A percentile compares a stretch with the other conserved stretches of the same genome.
Conservation (phyloP, 176 grass and related monocot species). For the Elaeis guineensis region DNA sequence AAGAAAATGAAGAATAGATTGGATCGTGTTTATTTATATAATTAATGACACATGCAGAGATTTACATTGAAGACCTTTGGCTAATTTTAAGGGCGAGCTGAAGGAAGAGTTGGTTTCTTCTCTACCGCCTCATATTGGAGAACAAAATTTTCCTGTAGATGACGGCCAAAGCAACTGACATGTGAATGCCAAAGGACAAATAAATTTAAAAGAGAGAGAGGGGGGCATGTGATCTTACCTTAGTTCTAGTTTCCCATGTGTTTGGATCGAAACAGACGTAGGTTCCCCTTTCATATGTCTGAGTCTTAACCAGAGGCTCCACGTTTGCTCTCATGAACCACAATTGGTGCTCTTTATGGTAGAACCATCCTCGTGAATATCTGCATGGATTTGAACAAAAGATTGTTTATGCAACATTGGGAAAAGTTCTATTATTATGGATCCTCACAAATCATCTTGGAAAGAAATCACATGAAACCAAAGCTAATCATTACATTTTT, state of each 20-base stretch:
- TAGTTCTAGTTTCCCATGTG: slow-evolving; percentile 74
- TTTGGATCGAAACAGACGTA: slow-evolving; percentile 75
- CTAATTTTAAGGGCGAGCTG: slow-evolving; percentile 4
- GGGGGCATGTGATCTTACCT: slow-evolving; percentile 40
- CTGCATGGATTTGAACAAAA: slow-evolving; percentile 15
- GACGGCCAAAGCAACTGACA: not conserved
- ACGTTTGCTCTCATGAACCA: slow-evolving; percentile 70
- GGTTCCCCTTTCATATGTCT: slow-evolving; percentile 65
- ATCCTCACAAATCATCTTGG: too few relatives aligned
- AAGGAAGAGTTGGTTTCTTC: slow-evolving; percentile 16
- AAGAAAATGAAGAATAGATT: too few relatives aligned
- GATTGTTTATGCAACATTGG: too few relatives aligned
- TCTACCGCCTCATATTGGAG: slow-evolving; percentile 19
- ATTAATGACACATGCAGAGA: not conserved
- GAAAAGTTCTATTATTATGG: too few relatives aligned
- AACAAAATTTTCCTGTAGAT: slow-evolving; percentile 25
- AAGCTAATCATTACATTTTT: too few relatives aligned
- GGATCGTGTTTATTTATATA: too few relatives aligned
- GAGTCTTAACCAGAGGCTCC: slow-evolving; percentile 65
- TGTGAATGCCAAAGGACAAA: not conserved
- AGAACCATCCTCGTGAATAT: slow-evolving; percentile 85
- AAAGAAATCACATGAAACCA: too few relatives aligned
- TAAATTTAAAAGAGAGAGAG: not conserved
- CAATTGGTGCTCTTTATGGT: slow-evolving; percentile 65
- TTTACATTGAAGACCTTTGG: not conserved